Evolutionary conservation across 106 monocot species (phyloP).

Genomic region (Dendrobium officinale): DNA sequence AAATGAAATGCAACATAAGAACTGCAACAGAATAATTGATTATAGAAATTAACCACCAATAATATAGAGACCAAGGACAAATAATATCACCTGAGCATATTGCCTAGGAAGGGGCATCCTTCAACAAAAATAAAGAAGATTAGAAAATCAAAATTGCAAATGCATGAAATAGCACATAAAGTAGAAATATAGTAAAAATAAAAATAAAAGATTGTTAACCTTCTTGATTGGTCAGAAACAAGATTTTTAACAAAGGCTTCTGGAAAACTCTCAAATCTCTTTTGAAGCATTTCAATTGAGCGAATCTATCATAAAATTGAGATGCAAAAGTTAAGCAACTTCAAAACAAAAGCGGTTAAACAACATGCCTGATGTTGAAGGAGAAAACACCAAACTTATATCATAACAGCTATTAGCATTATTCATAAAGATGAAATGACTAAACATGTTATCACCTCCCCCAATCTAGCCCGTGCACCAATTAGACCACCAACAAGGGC

Average conservation of each 20-base stretch:
- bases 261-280: slow-evolving; percentile 92
- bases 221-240: slow-evolving; percentile 40
- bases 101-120: slow-evolving; percentile 36
- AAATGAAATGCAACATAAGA: background rate
- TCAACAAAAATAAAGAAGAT: slow-evolving; percentile 6
- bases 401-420: slow-evolving; percentile 2
- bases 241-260: slow-evolving; percentile 86
- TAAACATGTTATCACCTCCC: slow-evolving; percentile 53
- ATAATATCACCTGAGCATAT: slow-evolving; percentile 49
- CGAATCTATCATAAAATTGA: slow-evolving; percentile 51
- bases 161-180: background rate
- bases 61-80: background rate
- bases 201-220: slow-evolving; percentile 29
- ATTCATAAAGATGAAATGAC: background rate
- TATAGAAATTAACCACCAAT: background rate
- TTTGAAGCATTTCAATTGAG: slow-evolving; percentile 92
- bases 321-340: background rate
- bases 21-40: background rate
- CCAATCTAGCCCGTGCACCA: slow-evolving; percentile 86
- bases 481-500: slow-evolving; percentile 86
- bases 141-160: slow-evolving; percentile 1
- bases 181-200: background rate
- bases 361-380: background rate
- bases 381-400: background rate
- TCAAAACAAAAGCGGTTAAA: background rate